Conservation (phyloP, 106 monocot species). For the Allium sativum region DNA sequence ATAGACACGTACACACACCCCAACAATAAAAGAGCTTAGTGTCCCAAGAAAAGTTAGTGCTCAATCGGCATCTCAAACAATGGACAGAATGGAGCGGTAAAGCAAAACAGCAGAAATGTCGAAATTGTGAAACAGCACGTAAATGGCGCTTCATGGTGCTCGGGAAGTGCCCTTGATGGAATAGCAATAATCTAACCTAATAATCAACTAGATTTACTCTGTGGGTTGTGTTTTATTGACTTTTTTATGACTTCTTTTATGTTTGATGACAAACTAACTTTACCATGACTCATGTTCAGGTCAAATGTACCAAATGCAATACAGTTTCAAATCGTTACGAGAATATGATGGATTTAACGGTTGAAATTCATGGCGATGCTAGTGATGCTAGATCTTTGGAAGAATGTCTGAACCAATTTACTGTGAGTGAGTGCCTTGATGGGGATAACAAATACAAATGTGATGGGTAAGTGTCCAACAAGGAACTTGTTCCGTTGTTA, state of each 20-base stretch:
- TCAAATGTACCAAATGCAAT: slow-evolving; percentile 74
- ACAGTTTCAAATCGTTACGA: slow-evolving; percentile 84
- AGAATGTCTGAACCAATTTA: slow-evolving; percentile 83
- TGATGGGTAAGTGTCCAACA: slow-evolving; percentile 61
- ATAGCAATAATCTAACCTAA: background rate
- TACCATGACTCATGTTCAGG: slow-evolving; percentile 27
- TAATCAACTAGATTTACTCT: background rate
- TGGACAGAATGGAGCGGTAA: too few species aligned
- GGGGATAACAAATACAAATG: slow-evolving; percentile 95
- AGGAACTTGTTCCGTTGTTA: background rate
- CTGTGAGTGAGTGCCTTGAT: slow-evolving; percentile 75
- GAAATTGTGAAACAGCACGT: background rate
- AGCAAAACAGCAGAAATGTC: background rate
- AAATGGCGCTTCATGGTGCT: background rate
- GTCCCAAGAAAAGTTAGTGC: too few species aligned
- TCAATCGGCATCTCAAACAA: too few species aligned
- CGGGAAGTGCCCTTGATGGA: background rate
- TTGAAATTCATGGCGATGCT: slow-evolving; percentile 89
- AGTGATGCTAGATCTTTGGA: slow-evolving; percentile 49
- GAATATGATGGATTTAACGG: slow-evolving; percentile 96
- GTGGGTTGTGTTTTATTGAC: background rate
- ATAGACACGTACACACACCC: too few species aligned
- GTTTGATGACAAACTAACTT: background rate
- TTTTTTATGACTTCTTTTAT: background rate
- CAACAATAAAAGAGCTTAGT: too few species aligned